Evolutionary conservation across 1,284 basidiomycete genomes (phyloP).

Genomic region (Cryptococcus floricola): DNA sequence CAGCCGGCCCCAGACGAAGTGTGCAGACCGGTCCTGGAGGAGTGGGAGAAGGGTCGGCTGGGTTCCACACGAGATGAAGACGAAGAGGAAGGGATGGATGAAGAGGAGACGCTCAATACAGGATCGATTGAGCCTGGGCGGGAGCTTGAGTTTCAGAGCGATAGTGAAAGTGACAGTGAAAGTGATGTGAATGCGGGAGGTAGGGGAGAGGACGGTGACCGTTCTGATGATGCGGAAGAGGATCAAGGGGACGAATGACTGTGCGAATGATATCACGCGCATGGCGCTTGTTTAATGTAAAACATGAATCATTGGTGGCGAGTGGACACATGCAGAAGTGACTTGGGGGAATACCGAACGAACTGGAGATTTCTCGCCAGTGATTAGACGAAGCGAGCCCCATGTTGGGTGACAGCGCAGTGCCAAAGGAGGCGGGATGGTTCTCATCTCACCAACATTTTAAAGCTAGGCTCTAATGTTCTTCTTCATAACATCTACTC

Average conservation of each 20-base stretch:
- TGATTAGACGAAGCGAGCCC: too few relatives aligned
- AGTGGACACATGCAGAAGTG: neutral
- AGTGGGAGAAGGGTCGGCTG: constrained; percentile 17
- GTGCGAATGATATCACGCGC: neutral
- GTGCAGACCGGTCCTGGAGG: constrained; percentile 22
- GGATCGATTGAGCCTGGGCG: neutral
- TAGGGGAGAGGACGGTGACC: neutral
- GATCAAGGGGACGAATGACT: neutral
- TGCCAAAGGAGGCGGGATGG: too few relatives aligned
- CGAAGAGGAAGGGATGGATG: constrained; percentile 4
- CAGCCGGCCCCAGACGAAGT: constrained; percentile 24
- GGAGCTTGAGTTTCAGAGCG: neutral
- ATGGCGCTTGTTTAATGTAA: neutral
- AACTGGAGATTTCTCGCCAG: too few relatives aligned
- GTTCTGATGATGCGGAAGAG: neutral
- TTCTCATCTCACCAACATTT: too few relatives aligned
- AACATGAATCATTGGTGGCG: neutral
- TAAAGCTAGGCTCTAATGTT: too few relatives aligned
- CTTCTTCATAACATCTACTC: too few relatives aligned
- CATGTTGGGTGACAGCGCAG: too few relatives aligned
- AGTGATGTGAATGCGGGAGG: neutral
- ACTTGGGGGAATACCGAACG: too few relatives aligned
- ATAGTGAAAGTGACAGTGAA: neutral
- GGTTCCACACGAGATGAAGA: constrained; percentile 5
- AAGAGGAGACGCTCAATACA: neutral